phyloP scores from a whole-genome alignment of 352 stramenopile species.

The Phytopythium oedochilum region DNA sequence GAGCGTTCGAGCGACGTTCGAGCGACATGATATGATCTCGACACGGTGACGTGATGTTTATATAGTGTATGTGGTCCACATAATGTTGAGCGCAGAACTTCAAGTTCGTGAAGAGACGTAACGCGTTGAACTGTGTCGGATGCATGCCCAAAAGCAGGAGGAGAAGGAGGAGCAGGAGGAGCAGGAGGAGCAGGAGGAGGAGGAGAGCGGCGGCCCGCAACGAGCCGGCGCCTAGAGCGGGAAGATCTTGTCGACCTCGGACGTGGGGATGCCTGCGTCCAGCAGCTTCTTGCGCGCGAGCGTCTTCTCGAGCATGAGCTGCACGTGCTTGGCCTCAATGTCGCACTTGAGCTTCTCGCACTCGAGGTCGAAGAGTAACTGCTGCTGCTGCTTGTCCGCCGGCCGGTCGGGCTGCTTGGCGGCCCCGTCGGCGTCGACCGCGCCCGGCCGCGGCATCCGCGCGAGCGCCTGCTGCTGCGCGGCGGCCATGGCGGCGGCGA shows the following conservation, averaged over 20 bases:
- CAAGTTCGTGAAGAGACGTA: too few species aligned
- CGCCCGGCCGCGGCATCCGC: neutral
- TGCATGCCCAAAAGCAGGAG: too few species aligned
- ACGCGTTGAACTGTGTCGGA: too few species aligned
- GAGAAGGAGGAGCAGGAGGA: too few species aligned
- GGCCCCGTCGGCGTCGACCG: too few species aligned
- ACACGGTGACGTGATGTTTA: too few species aligned
- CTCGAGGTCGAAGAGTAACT: slow-evolving; percentile 42
- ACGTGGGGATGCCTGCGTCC: slow-evolving; percentile 32
- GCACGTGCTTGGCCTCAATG: slow-evolving; percentile 41
- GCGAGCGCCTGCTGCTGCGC: slow-evolving; percentile 3
- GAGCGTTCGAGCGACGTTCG: neutral
- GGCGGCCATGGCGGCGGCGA: neutral
- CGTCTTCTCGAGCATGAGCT: slow-evolving; percentile 44
- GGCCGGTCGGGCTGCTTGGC: slow-evolving; percentile 3
- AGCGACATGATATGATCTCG: too few species aligned
- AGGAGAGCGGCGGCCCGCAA: too few species aligned
- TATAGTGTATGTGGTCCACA: too few species aligned
- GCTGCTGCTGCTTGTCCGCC: slow-evolving; percentile 30
- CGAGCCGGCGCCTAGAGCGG: slow-evolving; percentile 20
- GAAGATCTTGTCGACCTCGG: slow-evolving; percentile 42
- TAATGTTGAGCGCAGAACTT: too few species aligned
- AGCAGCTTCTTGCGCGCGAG: slow-evolving; percentile 41
- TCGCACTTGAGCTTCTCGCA: slow-evolving; percentile 42
- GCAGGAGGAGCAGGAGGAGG: too few species aligned